These are phyloP conservation scores for Diaporthe sp. DNA, from an alignment of 2,329 filamentous ascomycete genomes.

Conservation along the genomic window DNA sequence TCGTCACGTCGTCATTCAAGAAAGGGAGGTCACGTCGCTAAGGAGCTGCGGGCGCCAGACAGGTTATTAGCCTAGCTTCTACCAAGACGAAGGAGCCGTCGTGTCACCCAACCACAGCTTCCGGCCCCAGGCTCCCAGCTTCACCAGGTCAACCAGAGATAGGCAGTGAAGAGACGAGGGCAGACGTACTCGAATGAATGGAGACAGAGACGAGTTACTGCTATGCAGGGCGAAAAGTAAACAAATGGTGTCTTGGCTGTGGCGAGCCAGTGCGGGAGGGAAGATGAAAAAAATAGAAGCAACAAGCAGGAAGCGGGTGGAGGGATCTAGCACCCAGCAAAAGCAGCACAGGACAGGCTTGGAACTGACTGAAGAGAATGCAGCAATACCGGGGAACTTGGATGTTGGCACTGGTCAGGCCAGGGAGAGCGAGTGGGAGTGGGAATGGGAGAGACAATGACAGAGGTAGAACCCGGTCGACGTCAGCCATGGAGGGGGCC, in stretches of 20 bases:
- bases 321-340: slow-evolving; percentile 9
- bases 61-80: slow-evolving; percentile 21
- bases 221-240: slow-evolving; percentile 1
- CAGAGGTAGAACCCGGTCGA: slow-evolving; percentile 27
- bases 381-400: slow-evolving; percentile 21
- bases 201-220: background rate
- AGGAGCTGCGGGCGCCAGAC: slow-evolving; percentile 3
- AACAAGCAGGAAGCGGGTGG: slow-evolving; percentile 1
- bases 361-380: slow-evolving; percentile 11
- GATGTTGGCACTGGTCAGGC: slow-evolving; percentile 14
- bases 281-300: background rate
- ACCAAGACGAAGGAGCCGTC: background rate
- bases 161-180: background rate
- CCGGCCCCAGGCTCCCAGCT: too few species aligned
- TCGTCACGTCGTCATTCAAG: slow-evolving; percentile 20
- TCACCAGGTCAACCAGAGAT: background rate
- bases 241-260: slow-evolving; percentile 19
- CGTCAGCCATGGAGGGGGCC: slow-evolving; percentile 34
- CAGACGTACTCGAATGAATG: slow-evolving; percentile 5
- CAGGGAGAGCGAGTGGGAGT: slow-evolving; percentile 7
- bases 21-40: slow-evolving; percentile 16
- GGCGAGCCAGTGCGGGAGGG: background rate
- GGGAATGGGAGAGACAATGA: background rate
- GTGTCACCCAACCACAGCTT: background rate
- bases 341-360: slow-evolving; percentile 2